Percentiles rank a stretch among this genome's conserved stretches.
These are phyloP conservation scores for Diaporthe amygdali DNA, from an alignment of 2,329 filamentous ascomycete genomes.

Conservation along the genomic window DNA sequence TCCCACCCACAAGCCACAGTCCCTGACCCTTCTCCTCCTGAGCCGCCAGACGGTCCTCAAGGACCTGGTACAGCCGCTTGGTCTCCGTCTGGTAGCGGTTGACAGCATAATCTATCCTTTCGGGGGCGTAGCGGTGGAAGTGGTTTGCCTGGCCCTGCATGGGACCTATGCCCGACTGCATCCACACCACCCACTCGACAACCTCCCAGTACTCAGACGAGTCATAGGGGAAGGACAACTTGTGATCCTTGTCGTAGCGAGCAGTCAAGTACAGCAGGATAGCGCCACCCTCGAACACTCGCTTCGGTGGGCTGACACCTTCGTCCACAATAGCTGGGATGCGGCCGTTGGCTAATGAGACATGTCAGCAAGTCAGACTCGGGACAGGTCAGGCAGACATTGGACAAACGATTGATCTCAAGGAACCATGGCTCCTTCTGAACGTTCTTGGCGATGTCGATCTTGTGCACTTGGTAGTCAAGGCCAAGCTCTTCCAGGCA, in stretches of 20 bases:
- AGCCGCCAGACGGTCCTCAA: not conserved
- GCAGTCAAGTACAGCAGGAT: constrained; percentile 5
- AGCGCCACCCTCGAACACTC: constrained; percentile 7
- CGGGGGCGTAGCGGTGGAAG: constrained; percentile 1
- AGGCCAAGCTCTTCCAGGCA: constrained; percentile 10
- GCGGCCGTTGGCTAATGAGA: not conserved
- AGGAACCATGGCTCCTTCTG: not conserved
- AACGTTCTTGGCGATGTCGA: not conserved
- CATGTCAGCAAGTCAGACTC: not conserved
- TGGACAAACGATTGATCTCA: not conserved
- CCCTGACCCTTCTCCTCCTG: not conserved
- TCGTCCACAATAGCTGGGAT: not conserved
- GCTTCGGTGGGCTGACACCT: not conserved
- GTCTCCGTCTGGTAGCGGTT: constrained; percentile 10
- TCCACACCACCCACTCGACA: constrained; percentile 5
- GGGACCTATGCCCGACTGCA: constrained; percentile 5
- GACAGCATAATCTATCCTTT: not conserved
- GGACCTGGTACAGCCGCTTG: constrained; percentile 8
- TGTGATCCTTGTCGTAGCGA: not conserved
- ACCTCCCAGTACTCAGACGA: constrained; percentile 2
- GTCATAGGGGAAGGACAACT: not conserved
- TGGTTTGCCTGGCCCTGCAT: constrained; percentile 11
- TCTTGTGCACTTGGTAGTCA: not conserved
- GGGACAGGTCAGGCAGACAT: not conserved
- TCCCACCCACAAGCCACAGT: constrained; percentile 1